phyloP scores from a whole-genome alignment of 352 stramenopile species.

The Aphanomyces euteiches region DNA sequence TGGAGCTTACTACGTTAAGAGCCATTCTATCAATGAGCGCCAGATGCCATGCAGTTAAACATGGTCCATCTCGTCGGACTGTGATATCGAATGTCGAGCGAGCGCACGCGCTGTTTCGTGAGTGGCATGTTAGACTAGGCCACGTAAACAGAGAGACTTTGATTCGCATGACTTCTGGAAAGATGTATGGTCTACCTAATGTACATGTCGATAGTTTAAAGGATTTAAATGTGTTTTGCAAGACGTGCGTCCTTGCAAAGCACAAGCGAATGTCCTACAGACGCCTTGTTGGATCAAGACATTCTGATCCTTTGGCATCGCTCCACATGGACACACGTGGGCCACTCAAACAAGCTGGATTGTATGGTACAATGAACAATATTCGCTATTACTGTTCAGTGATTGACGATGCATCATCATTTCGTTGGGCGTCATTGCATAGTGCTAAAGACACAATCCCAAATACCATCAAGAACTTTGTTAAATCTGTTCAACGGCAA shows the following conservation, averaged over 20 bases:
- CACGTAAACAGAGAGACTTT: too few species aligned
- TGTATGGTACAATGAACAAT: background rate
- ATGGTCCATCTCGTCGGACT: too few species aligned
- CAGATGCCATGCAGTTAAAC: too few species aligned
- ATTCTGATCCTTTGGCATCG: background rate
- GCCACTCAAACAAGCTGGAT: background rate
- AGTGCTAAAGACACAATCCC: background rate
- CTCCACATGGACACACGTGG: background rate
- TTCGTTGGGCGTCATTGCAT: too few species aligned
- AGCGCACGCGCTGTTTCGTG: too few species aligned
- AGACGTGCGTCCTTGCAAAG: background rate
- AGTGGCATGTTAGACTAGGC: too few species aligned
- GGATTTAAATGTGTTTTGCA: background rate
- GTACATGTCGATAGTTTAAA: background rate
- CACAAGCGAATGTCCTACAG: background rate
- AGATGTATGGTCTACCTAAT: too few species aligned
- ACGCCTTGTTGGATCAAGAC: background rate
- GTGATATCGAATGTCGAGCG: too few species aligned
- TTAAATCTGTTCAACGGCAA: background rate
- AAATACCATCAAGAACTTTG: background rate
- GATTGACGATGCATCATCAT: too few species aligned
- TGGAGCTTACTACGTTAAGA: too few species aligned
- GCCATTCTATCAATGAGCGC: too few species aligned
- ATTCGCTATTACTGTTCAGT: slow-evolving; percentile 1
- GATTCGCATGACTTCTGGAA: too few species aligned